These are phyloP conservation scores for Angomonas ambiguus DNA, from an alignment of 208 protist genomes.

Conservation along the genomic window DNA sequence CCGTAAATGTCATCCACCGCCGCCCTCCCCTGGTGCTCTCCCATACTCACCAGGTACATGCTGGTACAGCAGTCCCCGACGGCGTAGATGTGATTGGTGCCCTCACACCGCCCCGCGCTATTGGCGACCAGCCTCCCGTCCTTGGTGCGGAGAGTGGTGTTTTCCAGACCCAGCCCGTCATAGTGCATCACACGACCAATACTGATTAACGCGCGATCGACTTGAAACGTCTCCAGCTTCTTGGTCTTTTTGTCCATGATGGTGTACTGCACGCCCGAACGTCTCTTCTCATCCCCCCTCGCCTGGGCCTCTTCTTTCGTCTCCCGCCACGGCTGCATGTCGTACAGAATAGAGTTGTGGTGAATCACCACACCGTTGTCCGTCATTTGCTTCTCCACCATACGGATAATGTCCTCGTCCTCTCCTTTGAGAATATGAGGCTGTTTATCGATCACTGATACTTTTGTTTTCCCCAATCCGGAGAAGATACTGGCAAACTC, in stretches of 20 bases:
- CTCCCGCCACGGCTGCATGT: conserved; percentile 63
- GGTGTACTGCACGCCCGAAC: conserved; percentile 68
- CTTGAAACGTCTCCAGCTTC: conserved; percentile 53
- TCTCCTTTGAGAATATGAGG: conserved; percentile 61
- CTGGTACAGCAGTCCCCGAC: conserved; percentile 55
- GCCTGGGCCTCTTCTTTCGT: conserved; percentile 15
- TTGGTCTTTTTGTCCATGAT: conserved; percentile 52
- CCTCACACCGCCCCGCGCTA: conserved; percentile 39
- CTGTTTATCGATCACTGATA: conserved; percentile 65
- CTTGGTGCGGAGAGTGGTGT: conserved; percentile 32
- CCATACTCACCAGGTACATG: conserved; percentile 55
- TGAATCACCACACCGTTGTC: conserved; percentile 52
- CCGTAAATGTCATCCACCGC: conserved; percentile 75
- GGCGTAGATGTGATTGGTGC: conserved; percentile 49
- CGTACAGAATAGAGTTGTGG: conserved; percentile 67
- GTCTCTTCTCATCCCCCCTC: conserved; percentile 4
- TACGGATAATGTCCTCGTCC: conserved; percentile 54
- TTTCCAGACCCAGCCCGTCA: conserved; percentile 51
- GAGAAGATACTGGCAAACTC: conserved; percentile 78
- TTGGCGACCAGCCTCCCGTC: conserved; percentile 46
- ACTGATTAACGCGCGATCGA: conserved; percentile 65
- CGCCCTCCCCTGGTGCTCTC: conserved; percentile 46
- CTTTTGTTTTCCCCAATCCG: conserved; percentile 64
- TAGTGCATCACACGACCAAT: conserved; percentile 65
- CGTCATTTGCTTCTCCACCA: conserved; percentile 42